Evolutionary conservation across 1,284 basidiomycete species (phyloP), one percentile per base, ranked within the genome.

Genomic region (Pseudomicrostroma phylloplanum): DNA sequence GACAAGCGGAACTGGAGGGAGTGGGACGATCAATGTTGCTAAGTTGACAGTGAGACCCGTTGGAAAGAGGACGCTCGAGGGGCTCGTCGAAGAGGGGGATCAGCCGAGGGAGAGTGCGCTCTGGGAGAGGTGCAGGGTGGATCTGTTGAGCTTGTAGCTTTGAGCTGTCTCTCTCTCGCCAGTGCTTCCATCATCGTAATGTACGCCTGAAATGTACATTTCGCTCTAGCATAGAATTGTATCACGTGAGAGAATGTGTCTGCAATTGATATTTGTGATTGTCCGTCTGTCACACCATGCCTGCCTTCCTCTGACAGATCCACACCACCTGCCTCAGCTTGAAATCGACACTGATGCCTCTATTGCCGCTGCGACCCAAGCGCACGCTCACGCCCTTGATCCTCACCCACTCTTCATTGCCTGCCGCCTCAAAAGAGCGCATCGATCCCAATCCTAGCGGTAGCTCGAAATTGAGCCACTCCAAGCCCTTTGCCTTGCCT

Each of bases 111-210:
- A 25, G 43, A 58, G 3, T 43, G 17, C 23, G 23, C 15, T 57
- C 11, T 42, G 56, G 56, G 11, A 25, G 36, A 57, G 40, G 40
- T 25, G 39, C 17, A 59, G 51, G 51, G 51, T 54, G n/a, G 48
- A 39, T 36, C 39, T 59, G 58, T 30, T 36, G 30, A 26, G 55
- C 17, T 30, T 36, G 23, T n/a, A 17, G 55, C n/a, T 56, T 9
- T 36, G 30, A 36, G 30, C 30, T 36, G 30, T 9, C 4, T 36
- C 30, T 36, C 30, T 36, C n/a, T 36, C 30, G 9, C 30, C 9
- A 9, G 3, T 36, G 4, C 9, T 3, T 36, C 30, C 30, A 3
- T 3, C 3, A 36, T 9, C 30, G 30, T 36, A 36, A 9, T 36
- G 9, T 9, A 36, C 3, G 30, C 30, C 30, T 9, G n/a, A 36